These are phyloP conservation scores for Trypanosoma scelopori DNA, from an alignment of 208 protist genomes.

Conservation along the genomic window DNA sequence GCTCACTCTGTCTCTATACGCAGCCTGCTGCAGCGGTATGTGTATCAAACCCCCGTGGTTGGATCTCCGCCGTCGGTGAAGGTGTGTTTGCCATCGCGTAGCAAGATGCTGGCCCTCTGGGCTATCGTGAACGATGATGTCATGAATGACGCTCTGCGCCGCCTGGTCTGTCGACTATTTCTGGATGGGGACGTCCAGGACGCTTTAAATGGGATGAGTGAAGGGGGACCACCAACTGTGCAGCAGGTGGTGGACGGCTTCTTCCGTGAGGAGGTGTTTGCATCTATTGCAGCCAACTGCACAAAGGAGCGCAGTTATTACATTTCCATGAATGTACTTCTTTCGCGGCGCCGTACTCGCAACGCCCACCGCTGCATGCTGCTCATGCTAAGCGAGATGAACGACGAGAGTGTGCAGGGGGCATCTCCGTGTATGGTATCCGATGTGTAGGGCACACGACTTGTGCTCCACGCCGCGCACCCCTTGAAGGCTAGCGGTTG, in stretches of 20 bases:
- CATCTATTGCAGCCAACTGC: slow-evolving; percentile 66
- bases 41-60: neutral
- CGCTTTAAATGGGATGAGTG: neutral
- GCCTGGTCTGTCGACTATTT: slow-evolving; percentile 42
- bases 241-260: slow-evolving; percentile 21
- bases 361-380: slow-evolving; percentile 4
- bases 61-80: slow-evolving; percentile 17
- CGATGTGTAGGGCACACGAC: no score
- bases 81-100: slow-evolving; percentile 39
- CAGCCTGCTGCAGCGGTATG: slow-evolving; percentile 7
- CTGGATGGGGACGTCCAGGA: slow-evolving; percentile 26
- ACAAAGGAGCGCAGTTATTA: slow-evolving; percentile 35
- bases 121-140: slow-evolving; percentile 31
- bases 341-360: slow-evolving; percentile 8
- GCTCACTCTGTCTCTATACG: neutral
- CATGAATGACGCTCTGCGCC: slow-evolving; percentile 33
- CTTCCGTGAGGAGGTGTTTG: slow-evolving; percentile 52
- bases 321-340: slow-evolving; percentile 32
- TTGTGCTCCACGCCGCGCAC: no score
- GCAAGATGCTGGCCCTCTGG: slow-evolving; percentile 66
- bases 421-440: neutral
- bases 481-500: no score
- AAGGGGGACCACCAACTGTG: neutral
- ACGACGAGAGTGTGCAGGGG: slow-evolving; percentile 10
- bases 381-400: slow-evolving; percentile 28